phyloP scores from a whole-genome alignment of 768 basidiomycete genomes.

The Galerina marginata region DNA sequence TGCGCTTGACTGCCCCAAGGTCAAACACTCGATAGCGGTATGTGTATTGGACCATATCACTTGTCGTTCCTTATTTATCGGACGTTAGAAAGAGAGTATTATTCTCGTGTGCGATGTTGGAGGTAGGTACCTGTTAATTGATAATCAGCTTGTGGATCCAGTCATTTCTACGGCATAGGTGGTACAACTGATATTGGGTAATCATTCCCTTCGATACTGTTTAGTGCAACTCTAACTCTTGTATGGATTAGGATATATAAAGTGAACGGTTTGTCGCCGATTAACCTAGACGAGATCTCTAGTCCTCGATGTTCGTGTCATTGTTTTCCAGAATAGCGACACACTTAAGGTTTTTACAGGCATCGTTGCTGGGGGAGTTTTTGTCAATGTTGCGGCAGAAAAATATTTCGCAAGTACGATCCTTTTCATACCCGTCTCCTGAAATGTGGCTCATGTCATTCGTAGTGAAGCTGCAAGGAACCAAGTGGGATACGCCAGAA shows the following conservation, averaged over 20 bases:
- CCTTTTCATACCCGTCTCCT: not conserved
- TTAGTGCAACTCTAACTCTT: not conserved
- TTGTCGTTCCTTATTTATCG: no score
- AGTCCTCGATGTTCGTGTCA: constrained; percentile 13
- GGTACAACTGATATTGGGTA: constrained; percentile 26
- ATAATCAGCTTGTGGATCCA: not conserved
- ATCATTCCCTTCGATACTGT: not conserved
- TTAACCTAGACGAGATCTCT: constrained; percentile 15
- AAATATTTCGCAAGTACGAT: constrained; percentile 4
- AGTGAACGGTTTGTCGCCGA: constrained; percentile 7
- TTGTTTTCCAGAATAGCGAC: not conserved
- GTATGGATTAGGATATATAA: constrained; percentile 13
- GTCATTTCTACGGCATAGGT: constrained; percentile 1
- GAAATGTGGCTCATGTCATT: not conserved
- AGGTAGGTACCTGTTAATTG: constrained; percentile 18
- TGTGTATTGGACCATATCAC: not conserved
- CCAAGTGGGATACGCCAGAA: constrained; percentile 8
- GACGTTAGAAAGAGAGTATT: constrained; percentile 21
- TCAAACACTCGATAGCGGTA: not conserved
- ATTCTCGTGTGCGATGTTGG: constrained; percentile 38
- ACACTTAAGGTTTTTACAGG: not conserved
- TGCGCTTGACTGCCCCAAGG: constrained; percentile 5
- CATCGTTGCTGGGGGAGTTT: constrained; percentile 19
- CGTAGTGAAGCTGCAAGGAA: constrained; percentile 13
- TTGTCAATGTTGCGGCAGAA: constrained; percentile 18